These are phyloP conservation scores for Rhodosporidiobolus sp. DNA, from an alignment of 768 basidiomycete genomes.

Conservation along the genomic window DNA sequence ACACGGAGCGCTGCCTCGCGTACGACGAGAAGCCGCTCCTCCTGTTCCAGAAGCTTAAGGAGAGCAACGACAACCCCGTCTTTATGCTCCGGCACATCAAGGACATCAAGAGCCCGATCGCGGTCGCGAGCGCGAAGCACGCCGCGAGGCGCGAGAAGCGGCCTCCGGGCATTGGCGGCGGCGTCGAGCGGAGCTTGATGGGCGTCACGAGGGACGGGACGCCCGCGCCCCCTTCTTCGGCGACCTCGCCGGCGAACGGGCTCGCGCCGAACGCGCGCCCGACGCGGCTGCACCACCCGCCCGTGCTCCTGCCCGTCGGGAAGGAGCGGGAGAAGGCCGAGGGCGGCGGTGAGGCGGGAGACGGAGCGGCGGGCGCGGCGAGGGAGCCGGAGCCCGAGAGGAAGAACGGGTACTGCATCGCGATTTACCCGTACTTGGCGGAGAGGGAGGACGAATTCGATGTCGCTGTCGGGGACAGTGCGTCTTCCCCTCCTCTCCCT, in stretches of 20 bases:
- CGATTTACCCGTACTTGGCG: conserved; percentile 97
- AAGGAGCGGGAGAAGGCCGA: conserved; percentile 21
- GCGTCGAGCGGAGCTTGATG: conserved; percentile 39
- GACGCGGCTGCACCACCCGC: conserved; percentile 48
- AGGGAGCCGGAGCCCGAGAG: conserved; percentile 19
- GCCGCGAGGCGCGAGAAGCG: conserved; percentile 59
- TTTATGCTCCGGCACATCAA: conserved; percentile 98
- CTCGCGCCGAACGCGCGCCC: conserved; percentile 38
- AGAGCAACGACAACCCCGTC: conserved; percentile 94
- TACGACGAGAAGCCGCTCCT: conserved; percentile 97
- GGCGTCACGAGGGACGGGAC: conserved; percentile 37
- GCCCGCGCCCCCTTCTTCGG: not conserved
- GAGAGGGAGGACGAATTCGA: conserved; percentile 99
- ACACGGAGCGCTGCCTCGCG: conserved; percentile 87
- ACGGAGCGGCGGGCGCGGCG: conserved; percentile 32
- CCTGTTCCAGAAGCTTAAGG: conserved; percentile 95
- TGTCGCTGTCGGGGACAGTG: conserved; percentile 75
- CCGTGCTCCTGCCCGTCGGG: conserved; percentile 47
- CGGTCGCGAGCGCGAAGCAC: conserved; percentile 93
- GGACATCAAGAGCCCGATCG: conserved; percentile 95
- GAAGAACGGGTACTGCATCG: conserved; percentile 72
- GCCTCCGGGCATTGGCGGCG: conserved; percentile 29
- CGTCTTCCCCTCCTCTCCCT: conserved; percentile 39
- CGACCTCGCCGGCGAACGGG: conserved; percentile 6
- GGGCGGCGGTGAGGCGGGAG: conserved; percentile 27